Evolutionary conservation across 148 eudicot species (phyloP).

Genomic region (Rhododendron simsii): DNA sequence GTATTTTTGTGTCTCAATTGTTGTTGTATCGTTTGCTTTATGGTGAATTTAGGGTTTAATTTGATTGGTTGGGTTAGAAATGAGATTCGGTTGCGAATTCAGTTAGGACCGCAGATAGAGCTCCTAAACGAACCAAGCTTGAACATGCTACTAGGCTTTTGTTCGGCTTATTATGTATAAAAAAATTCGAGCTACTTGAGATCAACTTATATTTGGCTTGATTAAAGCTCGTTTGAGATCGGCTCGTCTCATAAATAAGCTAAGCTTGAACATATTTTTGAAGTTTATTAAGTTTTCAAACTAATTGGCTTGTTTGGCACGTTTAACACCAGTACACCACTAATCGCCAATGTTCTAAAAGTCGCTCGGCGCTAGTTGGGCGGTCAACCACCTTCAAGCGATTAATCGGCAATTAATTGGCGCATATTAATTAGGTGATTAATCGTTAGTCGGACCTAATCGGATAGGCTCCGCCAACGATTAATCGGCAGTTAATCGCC

Average conservation of each 20-base stretch:
- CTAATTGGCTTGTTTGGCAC: too few species aligned
- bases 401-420: too few species aligned
- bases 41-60: neutral
- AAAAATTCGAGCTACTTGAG: neutral
- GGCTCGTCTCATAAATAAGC: neutral
- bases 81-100: neutral
- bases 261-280: neutral
- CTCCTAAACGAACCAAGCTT: neutral
- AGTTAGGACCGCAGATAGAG: neutral
- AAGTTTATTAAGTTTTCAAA: too few species aligned
- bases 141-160: neutral
- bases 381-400: too few species aligned
- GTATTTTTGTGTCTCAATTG: neutral
- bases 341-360: too few species aligned
- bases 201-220: neutral
- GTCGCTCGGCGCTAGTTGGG: too few species aligned
- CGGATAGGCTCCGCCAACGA: too few species aligned
- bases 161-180: neutral
- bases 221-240: too few species aligned
- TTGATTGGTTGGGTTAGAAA: neutral
- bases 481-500: too few species aligned
- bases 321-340: too few species aligned
- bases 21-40: neutral
- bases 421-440: too few species aligned
- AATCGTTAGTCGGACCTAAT: too few species aligned